Base-by-base conservation (phyloP, 305 asterid species). In the Rubia balearica region DNA sequence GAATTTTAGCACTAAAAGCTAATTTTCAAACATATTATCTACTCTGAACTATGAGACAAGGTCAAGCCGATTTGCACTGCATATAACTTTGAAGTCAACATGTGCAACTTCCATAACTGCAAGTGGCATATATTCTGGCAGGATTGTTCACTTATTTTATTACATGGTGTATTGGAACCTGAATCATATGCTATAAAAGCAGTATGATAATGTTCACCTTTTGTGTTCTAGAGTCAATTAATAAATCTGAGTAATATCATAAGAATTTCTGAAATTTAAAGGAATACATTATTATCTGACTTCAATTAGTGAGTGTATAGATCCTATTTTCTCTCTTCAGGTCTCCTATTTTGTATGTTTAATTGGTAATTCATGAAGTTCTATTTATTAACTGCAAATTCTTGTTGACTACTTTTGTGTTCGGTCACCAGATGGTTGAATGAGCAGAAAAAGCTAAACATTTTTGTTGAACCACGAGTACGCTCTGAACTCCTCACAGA, bases 391-490 rank as follows among this genome's bases (percentile, higher is more conserved):
- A 10, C 36, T 6, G 6, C 43, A 43, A 49, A 1, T 42, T 41
- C 40, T 51, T 51, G 49, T 49, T 7, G 57, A 6, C 61, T 56
- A 60, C 59, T 71, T 65, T 24, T 71, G 62, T 55, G 13, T 65
- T 76, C 36, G 74, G 63, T 30, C 67, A 69, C 68, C 84, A 94
- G 99, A 86, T 94, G 98, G 98, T 79, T 94, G 82, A 89, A 85
- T 74, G 98, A 91, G 82, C 83, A 88, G 85, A 87, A 88, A 78
- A 85, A 80, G 70, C 75, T 91, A 66, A 89, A 83, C 61, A 85
- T 94, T 69, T 80, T 80, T 71, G 99, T 94, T 75, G 99, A 94
- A 79, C 99, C 95, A 68, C 85, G 87, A 61, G 99, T 94, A 82
- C 86, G 74, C 74, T 80, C 88, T 69, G 98, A 94, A 80, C 97